Evolutionary conservation across 345 rosid species (phyloP).

Genomic region (Hypericum perforatum): DNA sequence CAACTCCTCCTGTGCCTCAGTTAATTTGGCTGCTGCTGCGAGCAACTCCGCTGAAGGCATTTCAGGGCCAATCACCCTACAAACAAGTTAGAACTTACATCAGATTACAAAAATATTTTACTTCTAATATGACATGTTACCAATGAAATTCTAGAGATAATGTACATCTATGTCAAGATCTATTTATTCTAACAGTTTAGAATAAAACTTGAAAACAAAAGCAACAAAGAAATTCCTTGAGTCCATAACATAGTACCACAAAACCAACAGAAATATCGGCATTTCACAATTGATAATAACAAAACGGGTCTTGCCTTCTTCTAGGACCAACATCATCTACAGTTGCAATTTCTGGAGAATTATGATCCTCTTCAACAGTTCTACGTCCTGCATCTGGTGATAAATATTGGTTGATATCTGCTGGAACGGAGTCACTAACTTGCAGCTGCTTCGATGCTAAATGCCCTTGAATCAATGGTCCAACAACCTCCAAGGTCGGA

Average conservation of each 20-base stretch:
- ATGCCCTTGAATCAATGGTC: slow-evolving; percentile 39
- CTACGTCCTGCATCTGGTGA: slow-evolving; percentile 13
- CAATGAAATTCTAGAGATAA: too few species aligned
- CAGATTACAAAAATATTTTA: neutral
- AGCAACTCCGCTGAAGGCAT: slow-evolving; percentile 92
- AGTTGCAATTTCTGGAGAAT: slow-evolving; percentile 15
- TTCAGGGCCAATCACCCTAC: slow-evolving; percentile 80
- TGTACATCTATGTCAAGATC: too few species aligned
- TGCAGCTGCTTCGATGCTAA: slow-evolving; percentile 27
- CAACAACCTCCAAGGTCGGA: slow-evolving; percentile 55
- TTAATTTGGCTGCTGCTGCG: slow-evolving; percentile 90
- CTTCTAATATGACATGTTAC: too few species aligned
- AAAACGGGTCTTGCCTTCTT: slow-evolving; percentile 37
- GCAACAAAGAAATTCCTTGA: too few species aligned
- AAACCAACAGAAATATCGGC: too few species aligned
- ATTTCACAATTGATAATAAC: too few species aligned
- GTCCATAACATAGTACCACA: too few species aligned
- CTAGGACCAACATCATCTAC: slow-evolving; percentile 41
- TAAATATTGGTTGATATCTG: slow-evolving; percentile 20
- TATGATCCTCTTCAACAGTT: slow-evolving; percentile 22
- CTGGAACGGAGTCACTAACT: slow-evolving; percentile 15
- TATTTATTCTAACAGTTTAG: too few species aligned
- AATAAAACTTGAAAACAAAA: too few species aligned
- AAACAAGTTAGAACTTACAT: slow-evolving; percentile 13
- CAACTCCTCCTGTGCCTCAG: slow-evolving; percentile 84